A percentile compares a stretch with the other conserved stretches of the same genome.
Conservation (phyloP, 2,329 filamentous ascomycete genomes). For the Zymoseptoria passerinii region DNA sequence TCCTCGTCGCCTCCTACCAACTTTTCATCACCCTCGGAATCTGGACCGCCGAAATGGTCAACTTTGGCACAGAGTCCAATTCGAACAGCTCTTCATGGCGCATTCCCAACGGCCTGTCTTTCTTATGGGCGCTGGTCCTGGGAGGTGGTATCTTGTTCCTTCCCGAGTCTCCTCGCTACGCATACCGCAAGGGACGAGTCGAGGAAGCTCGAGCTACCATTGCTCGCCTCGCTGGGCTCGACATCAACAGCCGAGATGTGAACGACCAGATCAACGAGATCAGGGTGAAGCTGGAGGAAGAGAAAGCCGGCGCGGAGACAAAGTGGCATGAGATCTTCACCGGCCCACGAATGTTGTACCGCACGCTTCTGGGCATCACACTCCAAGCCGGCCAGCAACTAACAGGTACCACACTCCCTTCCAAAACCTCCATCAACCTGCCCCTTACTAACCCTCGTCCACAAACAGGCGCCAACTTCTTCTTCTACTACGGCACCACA, state of each 20-base stretch:
- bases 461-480: constrained; percentile 39
- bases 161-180: constrained; percentile 26
- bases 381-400: constrained; percentile 29
- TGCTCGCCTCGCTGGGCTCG: constrained; percentile 22
- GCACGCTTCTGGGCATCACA: constrained; percentile 25
- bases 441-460: too few relatives aligned
- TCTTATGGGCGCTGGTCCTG: constrained; percentile 28
- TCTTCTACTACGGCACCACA: constrained; percentile 31
- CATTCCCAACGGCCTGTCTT: constrained; percentile 27
- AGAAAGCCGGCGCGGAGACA: constrained; percentile 17
- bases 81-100: constrained; percentile 22
- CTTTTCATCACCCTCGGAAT: constrained; percentile 41
- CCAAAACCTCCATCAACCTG: too few relatives aligned
- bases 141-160: constrained; percentile 28
- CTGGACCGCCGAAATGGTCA: constrained; percentile 27
- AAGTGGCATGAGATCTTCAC: constrained; percentile 26
- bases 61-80: constrained; percentile 23
- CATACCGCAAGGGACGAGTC: constrained; percentile 24
- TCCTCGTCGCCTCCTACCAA: constrained; percentile 47
- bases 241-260: constrained; percentile 20
- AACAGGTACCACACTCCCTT: constrained; percentile 41
- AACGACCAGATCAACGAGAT: constrained; percentile 25
- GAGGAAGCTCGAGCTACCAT: constrained; percentile 27
- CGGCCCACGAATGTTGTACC: constrained; percentile 25
- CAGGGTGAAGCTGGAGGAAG: constrained; percentile 26